Evolutionary conservation across 2,329 filamentous ascomycete genomes (phyloP).

Genomic region (Fusarium mexicanum): DNA sequence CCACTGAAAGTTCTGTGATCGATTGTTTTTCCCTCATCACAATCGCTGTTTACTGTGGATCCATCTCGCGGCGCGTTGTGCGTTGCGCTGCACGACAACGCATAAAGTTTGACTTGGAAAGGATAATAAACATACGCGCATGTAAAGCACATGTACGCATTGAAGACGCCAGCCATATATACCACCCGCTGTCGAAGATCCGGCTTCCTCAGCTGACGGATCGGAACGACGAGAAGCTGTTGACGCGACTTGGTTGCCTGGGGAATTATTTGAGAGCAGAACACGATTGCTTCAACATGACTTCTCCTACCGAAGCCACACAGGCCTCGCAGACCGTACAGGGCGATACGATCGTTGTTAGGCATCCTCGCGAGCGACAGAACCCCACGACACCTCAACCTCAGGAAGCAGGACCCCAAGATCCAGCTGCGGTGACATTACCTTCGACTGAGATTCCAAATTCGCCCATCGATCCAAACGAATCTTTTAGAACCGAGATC

Average conservation of each 20-base stretch:
- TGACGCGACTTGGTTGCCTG: constrained; percentile 20
- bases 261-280: not conserved
- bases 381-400: constrained; percentile 47
- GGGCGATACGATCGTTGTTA: constrained; percentile 36
- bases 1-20: not conserved
- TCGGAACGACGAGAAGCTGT: constrained; percentile 9
- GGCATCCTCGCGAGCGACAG: constrained; percentile 49
- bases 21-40: not conserved
- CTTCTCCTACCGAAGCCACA: constrained; percentile 43
- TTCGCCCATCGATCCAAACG: constrained; percentile 60
- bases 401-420: constrained; percentile 44
- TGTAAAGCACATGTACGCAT: constrained; percentile 17
- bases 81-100: constrained; percentile 34
- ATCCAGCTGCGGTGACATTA: constrained; percentile 63
- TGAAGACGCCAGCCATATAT: not conserved
- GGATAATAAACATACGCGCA: constrained; percentile 23
- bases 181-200: not conserved
- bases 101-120: constrained; percentile 28
- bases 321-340: constrained; percentile 49
- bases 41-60: constrained; percentile 23
- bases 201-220: not conserved
- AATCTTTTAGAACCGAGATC: constrained; percentile 61
- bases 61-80: constrained; percentile 30
- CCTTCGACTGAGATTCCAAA: constrained; percentile 65
- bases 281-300: constrained; percentile 46